Evolutionary conservation across 2,329 filamentous ascomycete genomes (phyloP), one percentile per base, ranked within the genome.

Genomic region (Xylariales sp.): DNA sequence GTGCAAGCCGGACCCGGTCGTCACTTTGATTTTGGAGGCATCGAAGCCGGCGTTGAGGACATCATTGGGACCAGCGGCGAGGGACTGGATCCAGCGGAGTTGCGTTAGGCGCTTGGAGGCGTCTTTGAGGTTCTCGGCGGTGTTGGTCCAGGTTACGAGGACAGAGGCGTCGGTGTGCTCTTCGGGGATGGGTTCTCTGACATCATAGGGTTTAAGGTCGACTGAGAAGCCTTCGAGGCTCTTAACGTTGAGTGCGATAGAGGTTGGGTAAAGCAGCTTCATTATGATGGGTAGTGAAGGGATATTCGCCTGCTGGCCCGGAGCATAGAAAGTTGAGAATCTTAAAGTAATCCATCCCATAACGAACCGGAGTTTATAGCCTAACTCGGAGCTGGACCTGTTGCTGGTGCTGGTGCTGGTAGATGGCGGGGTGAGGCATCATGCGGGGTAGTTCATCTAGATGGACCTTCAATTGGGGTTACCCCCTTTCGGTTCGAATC

Each of bases 241-340:
- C 46, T 68, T 48, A 45, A 71, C 53, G 64, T 82, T 70, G 58
- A 83, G 70, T 40, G 64, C 65, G 47, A 83, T 69, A 3, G 78
- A 82, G 42, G 76, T 82, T 38, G 80, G 80, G 64, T 83, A 82
- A 49, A 83, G 76, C 50, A 84, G 74, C 66, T 84, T 84, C 77
- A 78, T 78, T 38, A 41, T 64, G 53, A 29, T 16, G 10, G 27
- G 21, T n/a, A 12, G 11, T 9, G 28, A 33, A 9, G 20, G 25
- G 12, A 14, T 31, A n/a, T n/a, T 18, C 12, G 12, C 14, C 36
- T 21, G 10, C 16, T 31, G 12, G 24, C 25, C 15, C 7, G 29
- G 25, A 20, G 10, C 3, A 39, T 9, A 19, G 36, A 4, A 27
- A n/a, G n/a, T n/a, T n/a, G n/a, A n/a, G n/a, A n/a, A n/a, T n/a